Percentiles rank a stretch among this genome's conserved stretches.
Evolutionary conservation across 1,284 basidiomycete species (phyloP).

Genomic region (Porodaedalea pini): DNA sequence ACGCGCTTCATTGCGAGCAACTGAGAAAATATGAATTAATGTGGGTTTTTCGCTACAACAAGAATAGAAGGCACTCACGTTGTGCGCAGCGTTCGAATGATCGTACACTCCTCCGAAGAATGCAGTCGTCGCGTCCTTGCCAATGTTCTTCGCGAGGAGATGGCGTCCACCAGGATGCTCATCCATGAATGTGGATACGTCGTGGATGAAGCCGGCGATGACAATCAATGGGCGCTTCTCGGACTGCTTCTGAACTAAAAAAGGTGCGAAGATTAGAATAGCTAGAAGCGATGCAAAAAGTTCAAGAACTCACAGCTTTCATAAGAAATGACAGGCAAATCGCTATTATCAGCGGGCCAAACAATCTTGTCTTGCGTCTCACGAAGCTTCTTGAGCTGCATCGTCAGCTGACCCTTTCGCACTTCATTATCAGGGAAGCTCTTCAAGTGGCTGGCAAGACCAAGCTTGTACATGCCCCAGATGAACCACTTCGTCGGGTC

Average conservation of each 20-base stretch:
- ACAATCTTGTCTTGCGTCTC: constrained; percentile 64
- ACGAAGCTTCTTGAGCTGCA: constrained; percentile 84
- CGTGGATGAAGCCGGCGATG: constrained; percentile 89
- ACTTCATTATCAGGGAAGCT: constrained; percentile 93
- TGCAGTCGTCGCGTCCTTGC: constrained; percentile 84
- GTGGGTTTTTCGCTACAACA: constrained; percentile 25
- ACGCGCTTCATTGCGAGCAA: constrained; percentile 88
- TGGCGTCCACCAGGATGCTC: constrained; percentile 87
- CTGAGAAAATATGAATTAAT: constrained; percentile 29
- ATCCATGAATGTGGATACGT: constrained; percentile 81
- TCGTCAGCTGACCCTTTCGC: constrained; percentile 86
- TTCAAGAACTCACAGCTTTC: constrained; percentile 62
- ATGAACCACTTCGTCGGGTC: constrained; percentile 94
- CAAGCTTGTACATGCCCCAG: constrained; percentile 56
- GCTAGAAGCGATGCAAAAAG: not conserved
- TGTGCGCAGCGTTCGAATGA: constrained; percentile 90
- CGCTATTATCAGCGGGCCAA: constrained; percentile 77
- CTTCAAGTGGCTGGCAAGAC: constrained; percentile 81
- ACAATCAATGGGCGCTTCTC: constrained; percentile 76
- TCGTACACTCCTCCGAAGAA: constrained; percentile 95
- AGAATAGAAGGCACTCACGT: constrained; percentile 42
- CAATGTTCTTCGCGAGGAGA: constrained; percentile 67
- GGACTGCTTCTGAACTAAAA: constrained; percentile 70
- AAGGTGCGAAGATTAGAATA: constrained; percentile 18
- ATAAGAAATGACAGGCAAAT: constrained; percentile 83